Percentiles rank a stretch among this genome's conserved stretches.
phyloP scores from a whole-genome alignment of 257 asterid species.

The Solanum pennellii region DNA sequence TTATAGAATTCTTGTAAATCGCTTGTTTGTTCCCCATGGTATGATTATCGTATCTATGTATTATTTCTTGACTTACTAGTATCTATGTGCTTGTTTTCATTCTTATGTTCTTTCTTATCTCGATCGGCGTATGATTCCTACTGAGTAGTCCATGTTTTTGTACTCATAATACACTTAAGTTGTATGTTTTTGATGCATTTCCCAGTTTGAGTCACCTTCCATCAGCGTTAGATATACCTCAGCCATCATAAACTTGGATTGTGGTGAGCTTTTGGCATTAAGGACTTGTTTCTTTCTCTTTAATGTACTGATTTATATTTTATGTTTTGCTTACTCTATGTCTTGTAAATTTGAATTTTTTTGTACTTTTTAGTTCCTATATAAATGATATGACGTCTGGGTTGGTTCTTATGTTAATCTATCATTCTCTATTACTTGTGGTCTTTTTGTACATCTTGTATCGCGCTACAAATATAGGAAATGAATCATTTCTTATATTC shows the following conservation, averaged over 20 bases:
- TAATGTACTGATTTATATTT: not conserved
- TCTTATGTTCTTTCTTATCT: not conserved
- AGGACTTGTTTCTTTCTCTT: not conserved
- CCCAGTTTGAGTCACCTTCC: not conserved
- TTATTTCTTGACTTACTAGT: not conserved
- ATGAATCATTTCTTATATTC: not conserved
- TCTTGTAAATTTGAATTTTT: not conserved
- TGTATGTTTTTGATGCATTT: not conserved
- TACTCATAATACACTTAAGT: not conserved
- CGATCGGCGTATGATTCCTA: not conserved
- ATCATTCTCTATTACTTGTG: not conserved
- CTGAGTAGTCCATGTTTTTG: not conserved
- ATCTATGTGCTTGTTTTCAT: no score
- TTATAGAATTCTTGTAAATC: not conserved
- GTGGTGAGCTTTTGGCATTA: not conserved
- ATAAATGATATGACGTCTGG: no score
- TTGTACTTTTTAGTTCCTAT: not conserved
- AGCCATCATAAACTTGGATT: not conserved
- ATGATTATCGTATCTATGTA: not conserved
- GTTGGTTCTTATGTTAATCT: not conserved
- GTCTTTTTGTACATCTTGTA: not conserved
- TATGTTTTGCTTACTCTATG: not conserved
- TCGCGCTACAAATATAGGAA: not conserved
- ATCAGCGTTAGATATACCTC: not conserved
- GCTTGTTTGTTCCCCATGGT: not conserved